These are phyloP conservation scores for Fusarium guadeloupense DNA, from an alignment of 2,329 filamentous ascomycete genomes.

Conservation along the genomic window DNA sequence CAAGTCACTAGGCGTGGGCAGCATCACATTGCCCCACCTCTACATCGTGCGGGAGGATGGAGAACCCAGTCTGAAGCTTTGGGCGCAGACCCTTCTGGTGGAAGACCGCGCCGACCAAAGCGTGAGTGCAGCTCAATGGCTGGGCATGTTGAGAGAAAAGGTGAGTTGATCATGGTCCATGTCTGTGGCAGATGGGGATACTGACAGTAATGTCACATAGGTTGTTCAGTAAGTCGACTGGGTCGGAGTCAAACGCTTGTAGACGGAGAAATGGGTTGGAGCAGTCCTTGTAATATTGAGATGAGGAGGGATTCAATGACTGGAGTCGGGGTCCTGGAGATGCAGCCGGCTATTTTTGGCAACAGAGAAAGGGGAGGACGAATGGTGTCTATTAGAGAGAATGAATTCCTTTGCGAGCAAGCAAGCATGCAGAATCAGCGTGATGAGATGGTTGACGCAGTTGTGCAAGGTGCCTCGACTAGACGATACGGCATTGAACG, in stretches of 20 bases:
- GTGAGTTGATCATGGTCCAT: conserved; percentile 57
- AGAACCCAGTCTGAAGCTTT: conserved; percentile 92
- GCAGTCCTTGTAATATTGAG: conserved; percentile 38
- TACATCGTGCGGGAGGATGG: conserved; percentile 96
- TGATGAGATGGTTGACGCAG: conserved; percentile 5
- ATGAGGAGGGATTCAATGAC: conserved; percentile 34
- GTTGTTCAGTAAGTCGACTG: conserved; percentile 48
- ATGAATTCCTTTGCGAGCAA: conserved; percentile 34
- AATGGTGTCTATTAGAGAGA: conserved; percentile 42
- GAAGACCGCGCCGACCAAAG: conserved; percentile 96
- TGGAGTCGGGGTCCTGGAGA: conserved; percentile 38
- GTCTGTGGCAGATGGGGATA: background rate
- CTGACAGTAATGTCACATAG: conserved; percentile 37
- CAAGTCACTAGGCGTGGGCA: conserved; percentile 85
- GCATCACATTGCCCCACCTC: conserved; percentile 89
- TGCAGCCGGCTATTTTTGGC: conserved; percentile 27
- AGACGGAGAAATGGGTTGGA: conserved; percentile 29
- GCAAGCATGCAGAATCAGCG: conserved; percentile 1
- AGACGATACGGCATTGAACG: conserved; percentile 12
- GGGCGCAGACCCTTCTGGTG: conserved; percentile 95
- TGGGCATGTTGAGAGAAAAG: conserved; percentile 93
- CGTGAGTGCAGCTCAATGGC: conserved; percentile 91
- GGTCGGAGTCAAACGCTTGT: conserved; percentile 24
- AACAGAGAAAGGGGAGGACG: conserved; percentile 28
- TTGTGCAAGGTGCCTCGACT: no score